Conservation (phyloP, 2,329 filamentous ascomycete species). For the Dactylella cylindrospora region DNA sequence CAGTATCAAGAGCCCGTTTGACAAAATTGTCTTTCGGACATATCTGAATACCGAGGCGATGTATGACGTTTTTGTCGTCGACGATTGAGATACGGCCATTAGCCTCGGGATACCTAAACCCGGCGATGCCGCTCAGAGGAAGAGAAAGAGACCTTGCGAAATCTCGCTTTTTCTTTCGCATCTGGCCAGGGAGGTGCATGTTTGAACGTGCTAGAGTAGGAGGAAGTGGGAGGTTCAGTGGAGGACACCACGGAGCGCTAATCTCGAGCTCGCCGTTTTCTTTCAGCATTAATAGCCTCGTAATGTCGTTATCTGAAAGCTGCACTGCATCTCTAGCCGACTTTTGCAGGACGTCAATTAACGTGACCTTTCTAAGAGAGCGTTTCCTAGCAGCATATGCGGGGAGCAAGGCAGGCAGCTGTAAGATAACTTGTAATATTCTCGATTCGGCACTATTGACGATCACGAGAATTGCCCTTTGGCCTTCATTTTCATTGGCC, state of each 20-base stretch:
- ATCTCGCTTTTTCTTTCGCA: conserved; percentile 48
- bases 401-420: conserved; percentile 48
- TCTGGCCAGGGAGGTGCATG: conserved; percentile 47
- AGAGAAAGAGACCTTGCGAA: conserved; percentile 48
- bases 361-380: conserved; percentile 41
- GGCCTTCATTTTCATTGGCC: conserved; percentile 29
- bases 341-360: conserved; percentile 39
- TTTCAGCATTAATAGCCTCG: conserved; percentile 46
- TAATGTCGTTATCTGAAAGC: conserved; percentile 47
- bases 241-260: conserved; percentile 47
- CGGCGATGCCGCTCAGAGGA: conserved; percentile 45
- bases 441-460: conserved; percentile 35
- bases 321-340: conserved; percentile 47
- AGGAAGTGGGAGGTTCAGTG: conserved; percentile 45
- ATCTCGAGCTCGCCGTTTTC: conserved; percentile 47
- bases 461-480: conserved; percentile 42
- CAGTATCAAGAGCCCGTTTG: conserved; percentile 47
- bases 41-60: conserved; percentile 47
- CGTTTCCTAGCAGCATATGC: conserved; percentile 54
- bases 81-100: conserved; percentile 48
- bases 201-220: conserved; percentile 48
- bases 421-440: conserved; percentile 35
- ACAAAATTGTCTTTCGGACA: conserved; percentile 47
- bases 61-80: conserved; percentile 47
- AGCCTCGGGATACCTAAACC: conserved; percentile 46